A percentile compares a stretch with the other conserved stretches of the same genome.
Evolutionary conservation across 495 filamentous ascomycete genomes (phyloP).

Genomic region (Glonium stellatum): DNA sequence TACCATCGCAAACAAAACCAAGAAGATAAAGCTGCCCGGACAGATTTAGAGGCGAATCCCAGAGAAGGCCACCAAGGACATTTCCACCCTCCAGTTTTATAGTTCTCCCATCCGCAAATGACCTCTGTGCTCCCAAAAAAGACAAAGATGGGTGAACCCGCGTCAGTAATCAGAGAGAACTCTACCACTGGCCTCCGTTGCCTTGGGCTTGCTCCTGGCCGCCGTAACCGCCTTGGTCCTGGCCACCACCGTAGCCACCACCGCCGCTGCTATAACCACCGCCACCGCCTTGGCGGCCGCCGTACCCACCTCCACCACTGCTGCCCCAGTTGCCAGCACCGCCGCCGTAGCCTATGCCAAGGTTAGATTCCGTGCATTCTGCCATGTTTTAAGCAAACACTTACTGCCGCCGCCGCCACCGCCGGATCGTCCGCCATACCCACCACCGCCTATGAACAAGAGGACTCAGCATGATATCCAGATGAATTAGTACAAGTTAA

Average conservation of each 20-base stretch:
- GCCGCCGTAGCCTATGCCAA: constrained; percentile 41
- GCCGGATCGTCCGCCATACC: constrained; percentile 25
- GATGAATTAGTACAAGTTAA: not conserved
- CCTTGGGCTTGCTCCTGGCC: constrained; percentile 11
- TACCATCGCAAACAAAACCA: constrained; percentile 1
- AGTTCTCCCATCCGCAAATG: constrained; percentile 2
- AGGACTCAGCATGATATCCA: not conserved
- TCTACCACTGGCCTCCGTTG: constrained; percentile 17
- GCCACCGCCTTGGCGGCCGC: constrained; percentile 26
- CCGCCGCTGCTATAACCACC: constrained; percentile 19
- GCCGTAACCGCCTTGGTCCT: constrained; percentile 10
- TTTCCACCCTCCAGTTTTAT: constrained; percentile 1
- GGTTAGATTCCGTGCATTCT: not conserved
- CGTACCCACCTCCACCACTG: constrained; percentile 34
- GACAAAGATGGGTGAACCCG: constrained; percentile 3
- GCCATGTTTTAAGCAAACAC: not conserved
- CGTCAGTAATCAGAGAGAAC: not conserved
- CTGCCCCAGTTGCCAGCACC: constrained; percentile 39
- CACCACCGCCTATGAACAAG: constrained; percentile 19
- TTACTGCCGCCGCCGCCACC: constrained; percentile 17
- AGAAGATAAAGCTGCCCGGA: constrained; percentile 5
- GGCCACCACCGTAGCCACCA: constrained; percentile 14
- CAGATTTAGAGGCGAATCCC: constrained; percentile 5
- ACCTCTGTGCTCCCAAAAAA: constrained; percentile 4
- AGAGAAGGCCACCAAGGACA: not conserved